Evolutionary conservation across 2,329 filamentous ascomycete species (phyloP).

Genomic region (Elsinoe fawcettii): DNA sequence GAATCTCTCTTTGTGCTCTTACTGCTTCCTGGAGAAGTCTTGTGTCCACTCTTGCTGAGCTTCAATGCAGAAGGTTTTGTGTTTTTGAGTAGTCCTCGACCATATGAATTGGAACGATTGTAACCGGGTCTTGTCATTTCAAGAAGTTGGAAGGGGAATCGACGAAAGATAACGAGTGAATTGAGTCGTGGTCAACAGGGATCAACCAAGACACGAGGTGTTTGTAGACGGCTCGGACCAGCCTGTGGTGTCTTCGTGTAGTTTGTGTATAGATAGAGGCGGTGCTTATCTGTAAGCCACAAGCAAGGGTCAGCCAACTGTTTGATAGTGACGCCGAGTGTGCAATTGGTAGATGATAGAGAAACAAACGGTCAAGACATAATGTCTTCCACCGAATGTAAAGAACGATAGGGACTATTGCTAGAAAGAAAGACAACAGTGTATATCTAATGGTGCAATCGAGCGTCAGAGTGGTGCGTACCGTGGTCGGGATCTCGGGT

Average conservation of each 20-base stretch:
- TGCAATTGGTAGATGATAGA: neutral
- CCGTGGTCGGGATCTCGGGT: constrained; percentile 4
- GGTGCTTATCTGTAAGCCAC: constrained; percentile 9
- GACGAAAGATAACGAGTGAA: constrained; percentile 18
- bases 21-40: constrained; percentile 20
- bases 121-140: constrained; percentile 11
- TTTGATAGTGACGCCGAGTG: neutral
- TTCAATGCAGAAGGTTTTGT: constrained; percentile 11
- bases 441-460: constrained; percentile 6
- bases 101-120: constrained; percentile 15
- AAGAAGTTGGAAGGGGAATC: constrained; percentile 16
- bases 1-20: constrained; percentile 18
- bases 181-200: neutral
- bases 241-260: neutral
- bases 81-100: constrained; percentile 11
- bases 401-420: neutral
- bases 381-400: constrained; percentile 5
- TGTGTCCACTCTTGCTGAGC: constrained; percentile 10
- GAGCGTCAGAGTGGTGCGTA: constrained; percentile 5
- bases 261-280: constrained; percentile 6
- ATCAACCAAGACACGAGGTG: constrained; percentile 14
- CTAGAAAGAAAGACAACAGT: constrained; percentile 5
- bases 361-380: constrained; percentile 8
- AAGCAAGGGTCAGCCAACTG: constrained; percentile 8
- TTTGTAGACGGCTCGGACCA: constrained; percentile 11